A percentile compares a stretch with the other conserved stretches of the same genome.
Evolutionary conservation across 1,284 basidiomycete species (phyloP).

Genomic region (Filobasidium uniguttulatum): DNA sequence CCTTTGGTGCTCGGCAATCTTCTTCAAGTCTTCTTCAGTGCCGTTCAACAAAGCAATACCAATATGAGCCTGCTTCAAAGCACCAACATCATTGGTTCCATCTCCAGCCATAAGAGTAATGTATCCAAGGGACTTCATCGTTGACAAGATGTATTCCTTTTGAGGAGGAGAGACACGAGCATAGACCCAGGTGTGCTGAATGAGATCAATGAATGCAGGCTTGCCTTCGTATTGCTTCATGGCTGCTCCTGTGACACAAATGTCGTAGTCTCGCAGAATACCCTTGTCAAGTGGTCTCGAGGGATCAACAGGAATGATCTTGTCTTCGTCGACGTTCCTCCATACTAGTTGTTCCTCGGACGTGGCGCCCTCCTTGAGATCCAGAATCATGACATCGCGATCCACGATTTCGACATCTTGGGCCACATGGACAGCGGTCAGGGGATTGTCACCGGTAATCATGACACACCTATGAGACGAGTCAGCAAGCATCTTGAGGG

Average conservation of each 20-base stretch:
- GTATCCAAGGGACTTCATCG: constrained; percentile 73
- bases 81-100: constrained; percentile 92
- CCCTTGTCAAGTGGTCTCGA: constrained; percentile 57
- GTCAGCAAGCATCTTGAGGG: constrained; percentile 81
- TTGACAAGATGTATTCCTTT: constrained; percentile 83
- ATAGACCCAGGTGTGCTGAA: constrained; percentile 91
- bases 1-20: constrained; percentile 81
- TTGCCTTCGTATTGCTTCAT: constrained; percentile 63
- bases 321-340: constrained; percentile 80
- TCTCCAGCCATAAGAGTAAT: constrained; percentile 91
- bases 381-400: constrained; percentile 77
- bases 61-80: constrained; percentile 88
- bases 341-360: constrained; percentile 70
- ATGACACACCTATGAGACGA: constrained; percentile 94
- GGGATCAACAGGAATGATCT: constrained; percentile 68
- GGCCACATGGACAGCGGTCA: constrained; percentile 88
- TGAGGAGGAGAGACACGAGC: constrained; percentile 89
- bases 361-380: constrained; percentile 64
- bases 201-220: constrained; percentile 54
- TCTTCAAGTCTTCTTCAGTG: constrained; percentile 74
- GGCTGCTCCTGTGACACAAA: constrained; percentile 84
- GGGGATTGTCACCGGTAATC: constrained; percentile 94
- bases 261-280: constrained; percentile 73
- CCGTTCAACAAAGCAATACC: constrained; percentile 87
- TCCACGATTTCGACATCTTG: constrained; percentile 90